phyloP scores from a whole-genome alignment of 495 filamentous ascomycete species.

The Neurospora sp. region DNA sequence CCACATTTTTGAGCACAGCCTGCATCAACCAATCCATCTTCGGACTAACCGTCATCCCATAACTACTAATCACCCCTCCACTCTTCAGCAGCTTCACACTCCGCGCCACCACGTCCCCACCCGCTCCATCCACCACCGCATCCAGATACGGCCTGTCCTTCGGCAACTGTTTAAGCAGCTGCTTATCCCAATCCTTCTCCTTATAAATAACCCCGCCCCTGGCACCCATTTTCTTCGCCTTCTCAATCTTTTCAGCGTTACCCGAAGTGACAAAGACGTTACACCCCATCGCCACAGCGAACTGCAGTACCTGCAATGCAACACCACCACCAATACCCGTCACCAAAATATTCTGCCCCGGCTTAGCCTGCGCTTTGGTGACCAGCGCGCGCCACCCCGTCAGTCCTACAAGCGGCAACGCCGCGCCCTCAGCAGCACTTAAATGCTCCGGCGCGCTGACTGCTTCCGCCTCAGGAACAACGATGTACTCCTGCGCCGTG shows the following conservation, averaged over 20 bases:
- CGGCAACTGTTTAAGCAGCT: slow-evolving; percentile 48
- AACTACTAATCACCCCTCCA: slow-evolving; percentile 58
- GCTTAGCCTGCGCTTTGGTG: slow-evolving; percentile 49
- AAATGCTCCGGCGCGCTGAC: slow-evolving; percentile 67
- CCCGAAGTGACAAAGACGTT: slow-evolving; percentile 63
- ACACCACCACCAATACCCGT: slow-evolving; percentile 79
- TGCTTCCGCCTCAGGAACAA: slow-evolving; percentile 60
- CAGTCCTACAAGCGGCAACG: slow-evolving; percentile 68
- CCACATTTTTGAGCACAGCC: slow-evolving; percentile 66
- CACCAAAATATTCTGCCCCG: slow-evolving; percentile 56
- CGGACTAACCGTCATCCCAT: slow-evolving; percentile 70
- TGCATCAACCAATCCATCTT: slow-evolving; percentile 62
- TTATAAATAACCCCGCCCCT: slow-evolving; percentile 60
- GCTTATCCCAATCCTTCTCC: slow-evolving; percentile 57
- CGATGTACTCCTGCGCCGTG: slow-evolving; percentile 59
- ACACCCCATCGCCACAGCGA: slow-evolving; percentile 55
- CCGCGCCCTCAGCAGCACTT: slow-evolving; percentile 60
- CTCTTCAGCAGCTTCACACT: slow-evolving; percentile 45
- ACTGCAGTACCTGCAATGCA: slow-evolving; percentile 58
- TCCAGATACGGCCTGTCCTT: slow-evolving; percentile 50
- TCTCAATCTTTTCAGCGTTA: slow-evolving; percentile 52
- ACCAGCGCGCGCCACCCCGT: slow-evolving; percentile 83
- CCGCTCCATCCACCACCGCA: slow-evolving; percentile 66
- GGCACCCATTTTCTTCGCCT: slow-evolving; percentile 55
- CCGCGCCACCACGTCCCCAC: slow-evolving; percentile 58